Base-by-base conservation (phyloP, 2,329 filamentous ascomycete genomes). In the Cladosporium sp. region DNA sequence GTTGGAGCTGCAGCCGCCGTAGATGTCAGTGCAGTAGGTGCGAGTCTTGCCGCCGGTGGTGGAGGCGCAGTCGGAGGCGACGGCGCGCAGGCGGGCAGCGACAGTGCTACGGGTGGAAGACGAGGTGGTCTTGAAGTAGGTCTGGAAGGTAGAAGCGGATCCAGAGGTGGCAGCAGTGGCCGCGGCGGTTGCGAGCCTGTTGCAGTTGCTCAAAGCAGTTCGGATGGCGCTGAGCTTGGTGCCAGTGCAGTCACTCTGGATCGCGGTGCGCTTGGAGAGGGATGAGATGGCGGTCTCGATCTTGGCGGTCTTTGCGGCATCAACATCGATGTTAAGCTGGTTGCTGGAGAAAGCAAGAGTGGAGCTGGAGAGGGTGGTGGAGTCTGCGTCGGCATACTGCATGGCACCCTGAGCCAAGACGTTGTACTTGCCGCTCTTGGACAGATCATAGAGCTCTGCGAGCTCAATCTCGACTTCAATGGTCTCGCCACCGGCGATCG, bases 11-110 rank as follows among this genome's bases (percentile, higher is more conserved):
- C 85, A 88, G 60, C 77, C 78, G 1, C 71, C 68, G 65, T 82
- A 82, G 3, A 77, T 71, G 63, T 88, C 85, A 15, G 73, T 75
- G 75, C 85, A 88, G 75, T 84, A 83, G 64, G 82, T 83, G 1
- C 69, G 71, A 1, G 83, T 83, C 2, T 68, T 65, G 1, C 81
- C 80, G 0, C 73, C 70, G 20, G 71, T 76, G 17, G 76, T 76
- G 20, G 79, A 80, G 54, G 75, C 72, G 59, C 84, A 86, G 70
- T 87, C 83, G 2, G 63, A 65, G 3, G 82, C 79, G 8, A 87
- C 77, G 40, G 75, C 74, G 55, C 77, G 77, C 52, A 87, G 77
- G 28, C 74, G 74, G n/a, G 68, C 70, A 3, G 81, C 75, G 7
- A 87, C 83, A 1, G 73, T 77, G 58, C 68, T 75, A 40, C 80